Percentiles rank a stretch among this genome's conserved stretches.
Evolutionary conservation across 495 filamentous ascomycete species (phyloP).

Genomic region (Lasiosphaeria miniovina): DNA sequence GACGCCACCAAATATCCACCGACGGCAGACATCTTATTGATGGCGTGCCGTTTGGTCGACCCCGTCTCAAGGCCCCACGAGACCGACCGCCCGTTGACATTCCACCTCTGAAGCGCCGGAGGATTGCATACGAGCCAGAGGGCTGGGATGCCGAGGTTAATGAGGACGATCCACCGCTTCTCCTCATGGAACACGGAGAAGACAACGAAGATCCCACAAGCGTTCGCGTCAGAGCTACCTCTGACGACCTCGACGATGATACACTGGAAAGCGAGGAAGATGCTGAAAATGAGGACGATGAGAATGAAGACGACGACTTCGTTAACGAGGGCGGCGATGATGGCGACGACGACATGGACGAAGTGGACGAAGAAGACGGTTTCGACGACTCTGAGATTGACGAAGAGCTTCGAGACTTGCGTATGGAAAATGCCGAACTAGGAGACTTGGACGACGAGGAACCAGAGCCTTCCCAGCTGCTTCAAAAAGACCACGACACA

Average conservation of each 20-base stretch:
- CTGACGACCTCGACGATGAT: conserved; percentile 18
- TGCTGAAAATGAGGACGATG: conserved; percentile 31
- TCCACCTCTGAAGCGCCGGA: conserved; percentile 70
- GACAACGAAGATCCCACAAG: conserved; percentile 16
- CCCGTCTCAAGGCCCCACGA: conserved; percentile 55
- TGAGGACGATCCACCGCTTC: conserved; percentile 28
- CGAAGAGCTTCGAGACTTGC: conserved; percentile 21
- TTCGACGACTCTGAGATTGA: conserved; percentile 24
- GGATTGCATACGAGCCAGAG: conserved; percentile 46
- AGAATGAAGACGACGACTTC: conserved; percentile 20
- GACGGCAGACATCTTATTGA: conserved; percentile 85
- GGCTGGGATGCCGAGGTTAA: conserved; percentile 21
- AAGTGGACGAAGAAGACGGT: conserved; percentile 16
- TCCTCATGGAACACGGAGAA: conserved; percentile 40
- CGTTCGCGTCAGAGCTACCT: conserved; percentile 15
- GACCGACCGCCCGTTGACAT: conserved; percentile 69
- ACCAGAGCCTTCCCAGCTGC: background rate
- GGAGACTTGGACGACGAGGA: background rate
- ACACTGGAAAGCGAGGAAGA: conserved; percentile 1
- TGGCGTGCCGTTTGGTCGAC: conserved; percentile 82
- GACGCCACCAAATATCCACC: conserved; percentile 76
- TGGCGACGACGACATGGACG: conserved; percentile 23
- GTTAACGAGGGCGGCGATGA: conserved; percentile 23
- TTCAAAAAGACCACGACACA: conserved; percentile 13
- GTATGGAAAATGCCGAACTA: conserved; percentile 13